Evolutionary conservation across 1,139 yeast species (phyloP).

Genomic region (Saccharomyces pastorianus): DNA sequence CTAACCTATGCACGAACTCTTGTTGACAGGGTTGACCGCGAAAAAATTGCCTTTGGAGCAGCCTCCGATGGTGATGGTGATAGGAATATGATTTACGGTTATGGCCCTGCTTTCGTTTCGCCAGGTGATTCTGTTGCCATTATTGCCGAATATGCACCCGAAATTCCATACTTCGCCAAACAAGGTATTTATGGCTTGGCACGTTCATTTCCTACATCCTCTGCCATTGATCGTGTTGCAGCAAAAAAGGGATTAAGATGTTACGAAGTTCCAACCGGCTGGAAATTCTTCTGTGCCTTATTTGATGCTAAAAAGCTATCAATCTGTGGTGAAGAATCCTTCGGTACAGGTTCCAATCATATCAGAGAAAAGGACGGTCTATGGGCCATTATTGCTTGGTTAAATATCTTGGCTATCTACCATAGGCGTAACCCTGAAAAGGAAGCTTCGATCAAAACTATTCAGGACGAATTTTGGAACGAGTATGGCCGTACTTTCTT

Average conservation of each 20-base stretch:
- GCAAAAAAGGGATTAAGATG: conserved; percentile 61
- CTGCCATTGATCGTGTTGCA: conserved; percentile 90
- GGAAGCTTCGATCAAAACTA: conserved; percentile 63
- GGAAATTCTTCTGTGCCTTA: conserved; percentile 95
- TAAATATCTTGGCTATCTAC: conserved; percentile 83
- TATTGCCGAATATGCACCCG: conserved; percentile 81
- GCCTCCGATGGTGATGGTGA: conserved; percentile 99
- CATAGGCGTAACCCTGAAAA: conserved; percentile 48
- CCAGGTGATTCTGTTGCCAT: conserved; percentile 98
- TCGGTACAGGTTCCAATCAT: conserved; percentile 96
- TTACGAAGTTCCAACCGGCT: conserved; percentile 97
- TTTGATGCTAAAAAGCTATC: conserved; percentile 89
- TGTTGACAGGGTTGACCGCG: conserved; percentile 74
- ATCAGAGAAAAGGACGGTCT: conserved; percentile 96
- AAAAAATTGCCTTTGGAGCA: conserved; percentile 86
- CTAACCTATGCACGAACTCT: conserved; percentile 86
- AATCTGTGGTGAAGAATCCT: conserved; percentile 96
- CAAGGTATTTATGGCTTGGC: conserved; percentile 90
- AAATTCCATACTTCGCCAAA: conserved; percentile 82
- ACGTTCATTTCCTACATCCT: conserved; percentile 97
- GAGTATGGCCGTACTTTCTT: conserved; percentile 96
- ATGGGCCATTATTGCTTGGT: conserved; percentile 98
- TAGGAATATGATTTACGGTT: conserved; percentile 97
- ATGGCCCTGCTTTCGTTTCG: conserved; percentile 82
- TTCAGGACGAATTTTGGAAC: conserved; percentile 81